Conservation (phyloP, 2,329 filamentous ascomycete species). For the Coccinonectria pachysandricola region DNA sequence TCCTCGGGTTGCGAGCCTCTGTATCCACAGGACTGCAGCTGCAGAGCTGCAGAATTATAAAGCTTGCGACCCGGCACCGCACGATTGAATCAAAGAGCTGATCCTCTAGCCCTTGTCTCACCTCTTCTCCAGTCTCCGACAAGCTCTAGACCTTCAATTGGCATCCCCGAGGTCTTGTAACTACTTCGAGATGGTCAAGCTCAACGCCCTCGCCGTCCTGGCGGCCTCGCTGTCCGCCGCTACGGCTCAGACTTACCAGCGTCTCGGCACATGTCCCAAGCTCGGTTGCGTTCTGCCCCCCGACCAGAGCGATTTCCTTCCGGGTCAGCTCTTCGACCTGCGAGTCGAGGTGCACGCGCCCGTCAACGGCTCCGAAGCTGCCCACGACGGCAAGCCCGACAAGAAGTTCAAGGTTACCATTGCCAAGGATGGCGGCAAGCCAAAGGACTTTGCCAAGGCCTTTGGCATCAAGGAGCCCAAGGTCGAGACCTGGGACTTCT, state of each 20-base stretch:
- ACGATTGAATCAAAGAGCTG: too few relatives aligned
- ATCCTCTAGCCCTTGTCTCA: slow-evolving; percentile 7
- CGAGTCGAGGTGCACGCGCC: slow-evolving; percentile 75
- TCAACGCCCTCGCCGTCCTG: slow-evolving; percentile 25
- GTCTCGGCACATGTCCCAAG: slow-evolving; percentile 47
- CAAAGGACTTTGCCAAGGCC: slow-evolving; percentile 50
- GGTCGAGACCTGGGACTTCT: slow-evolving; percentile 72
- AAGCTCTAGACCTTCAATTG: slow-evolving; percentile 2
- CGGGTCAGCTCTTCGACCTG: slow-evolving; percentile 76
- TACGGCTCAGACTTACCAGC: slow-evolving; percentile 48
- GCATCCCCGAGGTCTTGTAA: too few relatives aligned
- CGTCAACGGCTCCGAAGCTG: slow-evolving; percentile 72
- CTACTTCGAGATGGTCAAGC: slow-evolving; percentile 30
- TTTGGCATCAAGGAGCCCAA: slow-evolving; percentile 61
- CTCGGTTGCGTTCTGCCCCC: slow-evolving; percentile 52
- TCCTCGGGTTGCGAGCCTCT: too few relatives aligned
- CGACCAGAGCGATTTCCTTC: slow-evolving; percentile 67
- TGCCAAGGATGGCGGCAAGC: slow-evolving; percentile 46
- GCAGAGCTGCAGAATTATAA: too few relatives aligned
- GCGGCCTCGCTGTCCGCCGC: slow-evolving; percentile 28
- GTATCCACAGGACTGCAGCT: too few relatives aligned
- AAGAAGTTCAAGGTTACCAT: slow-evolving; percentile 68
- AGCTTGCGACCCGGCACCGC: too few relatives aligned
- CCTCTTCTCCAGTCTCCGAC: slow-evolving; percentile 3
- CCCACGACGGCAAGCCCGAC: slow-evolving; percentile 56